phyloP scores from a whole-genome alignment of 192 early-diverging fungal genomes.

The Coemansia sp. region DNA sequence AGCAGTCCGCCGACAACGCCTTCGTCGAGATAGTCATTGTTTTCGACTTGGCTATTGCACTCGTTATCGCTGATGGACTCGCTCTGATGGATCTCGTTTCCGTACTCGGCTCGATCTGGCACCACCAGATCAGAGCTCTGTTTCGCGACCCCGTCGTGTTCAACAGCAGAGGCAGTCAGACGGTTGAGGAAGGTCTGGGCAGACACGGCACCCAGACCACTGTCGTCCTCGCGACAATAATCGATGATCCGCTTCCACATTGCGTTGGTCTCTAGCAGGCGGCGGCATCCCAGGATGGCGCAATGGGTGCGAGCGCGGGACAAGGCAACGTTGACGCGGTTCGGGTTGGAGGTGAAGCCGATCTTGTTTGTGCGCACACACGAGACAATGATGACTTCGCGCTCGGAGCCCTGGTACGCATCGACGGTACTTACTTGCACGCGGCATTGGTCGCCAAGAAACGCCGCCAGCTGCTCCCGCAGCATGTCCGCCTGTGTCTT shows the following conservation, averaged over 20 bases:
- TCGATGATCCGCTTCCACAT: conserved; percentile 50
- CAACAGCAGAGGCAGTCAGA: conserved; percentile 13
- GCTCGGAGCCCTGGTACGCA: conserved; percentile 61
- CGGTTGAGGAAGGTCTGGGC: conserved; percentile 44
- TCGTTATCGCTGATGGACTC: neutral
- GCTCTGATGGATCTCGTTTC: neutral
- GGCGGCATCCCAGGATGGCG: conserved; percentile 30
- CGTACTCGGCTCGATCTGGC: neutral
- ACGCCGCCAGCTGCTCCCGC: conserved; percentile 22
- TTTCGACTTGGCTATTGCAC: neutral
- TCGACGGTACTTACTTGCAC: conserved; percentile 58
- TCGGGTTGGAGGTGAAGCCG: conserved; percentile 54
- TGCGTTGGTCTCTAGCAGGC: conserved; percentile 35
- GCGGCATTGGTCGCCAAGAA: conserved; percentile 17
- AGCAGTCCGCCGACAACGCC: conserved; percentile 38
- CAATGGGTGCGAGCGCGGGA: conserved; percentile 56
- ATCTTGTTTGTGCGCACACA: conserved; percentile 52
- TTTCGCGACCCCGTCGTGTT: neutral
- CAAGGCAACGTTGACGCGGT: conserved; percentile 58
- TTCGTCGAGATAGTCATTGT: conserved; percentile 24
- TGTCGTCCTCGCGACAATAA: conserved; percentile 27
- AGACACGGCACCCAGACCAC: conserved; percentile 9
- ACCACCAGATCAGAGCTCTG: neutral
- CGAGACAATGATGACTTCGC: conserved; percentile 55
- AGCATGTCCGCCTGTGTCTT: conserved; percentile 49